These are phyloP conservation scores for Fomes fomentarius DNA, from an alignment of 1,284 basidiomycete genomes.

Conservation along the genomic window DNA sequence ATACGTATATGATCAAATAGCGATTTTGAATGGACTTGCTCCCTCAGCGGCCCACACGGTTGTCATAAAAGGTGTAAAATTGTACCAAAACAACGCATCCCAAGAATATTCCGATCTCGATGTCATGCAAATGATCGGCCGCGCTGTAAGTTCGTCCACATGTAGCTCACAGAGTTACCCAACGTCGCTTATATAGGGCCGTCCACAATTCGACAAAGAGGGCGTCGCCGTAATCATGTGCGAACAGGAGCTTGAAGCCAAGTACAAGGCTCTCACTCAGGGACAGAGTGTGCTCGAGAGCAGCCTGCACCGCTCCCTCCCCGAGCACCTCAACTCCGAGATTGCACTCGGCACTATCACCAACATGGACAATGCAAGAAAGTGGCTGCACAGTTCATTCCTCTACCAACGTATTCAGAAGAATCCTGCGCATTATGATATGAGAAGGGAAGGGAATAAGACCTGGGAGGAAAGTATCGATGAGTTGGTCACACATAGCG, in stretches of 20 bases:
- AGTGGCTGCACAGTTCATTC: constrained; percentile 84
- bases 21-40: too few species aligned
- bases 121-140: constrained; percentile 85
- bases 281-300: constrained; percentile 82
- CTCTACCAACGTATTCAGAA: constrained; percentile 82
- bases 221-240: constrained; percentile 82
- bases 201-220: constrained; percentile 90
- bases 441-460: constrained; percentile 59
- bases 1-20: too few species aligned
- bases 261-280: constrained; percentile 69
- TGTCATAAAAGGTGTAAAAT: constrained; percentile 80
- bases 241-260: constrained; percentile 70
- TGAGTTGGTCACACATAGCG: constrained; percentile 69
- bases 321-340: constrained; percentile 93
- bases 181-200: constrained; percentile 54
- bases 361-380: constrained; percentile 65
- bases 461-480: constrained; percentile 75
- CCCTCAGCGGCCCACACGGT: constrained; percentile 75
- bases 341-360: constrained; percentile 84
- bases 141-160: constrained; percentile 59
- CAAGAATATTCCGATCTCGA: constrained; percentile 84
- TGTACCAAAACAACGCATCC: constrained; percentile 65
- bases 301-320: constrained; percentile 79
- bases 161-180: neutral
- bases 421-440: constrained; percentile 79